Percentiles rank a stretch among this genome's conserved stretches.
phyloP scores from a whole-genome alignment of 768 basidiomycete species.

The Suillus discolor region DNA sequence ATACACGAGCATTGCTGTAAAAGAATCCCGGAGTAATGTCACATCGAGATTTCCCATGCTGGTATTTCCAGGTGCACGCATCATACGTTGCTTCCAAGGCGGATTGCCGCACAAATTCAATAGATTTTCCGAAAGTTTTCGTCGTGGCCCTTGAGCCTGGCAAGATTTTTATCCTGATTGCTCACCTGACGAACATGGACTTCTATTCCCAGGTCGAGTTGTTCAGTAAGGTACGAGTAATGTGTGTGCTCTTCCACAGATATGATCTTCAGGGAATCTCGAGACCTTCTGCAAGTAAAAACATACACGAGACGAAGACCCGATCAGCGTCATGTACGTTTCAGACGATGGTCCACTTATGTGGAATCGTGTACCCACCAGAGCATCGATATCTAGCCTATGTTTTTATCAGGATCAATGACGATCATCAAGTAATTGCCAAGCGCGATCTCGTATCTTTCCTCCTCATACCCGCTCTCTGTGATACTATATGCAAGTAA shows the following conservation, averaged over 20 bases:
- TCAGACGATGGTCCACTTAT: constrained; percentile 23
- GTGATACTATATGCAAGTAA: constrained; percentile 18
- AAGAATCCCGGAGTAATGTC: too few species aligned
- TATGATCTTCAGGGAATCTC: constrained; percentile 44
- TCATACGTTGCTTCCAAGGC: neutral
- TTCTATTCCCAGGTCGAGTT: constrained; percentile 20
- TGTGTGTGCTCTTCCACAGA: constrained; percentile 58
- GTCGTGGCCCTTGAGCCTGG: constrained; percentile 41
- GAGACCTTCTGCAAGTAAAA: constrained; percentile 37
- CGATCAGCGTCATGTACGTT: constrained; percentile 22
- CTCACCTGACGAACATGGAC: constrained; percentile 53
- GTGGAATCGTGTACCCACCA: constrained; percentile 30
- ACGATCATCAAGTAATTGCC: constrained; percentile 42
- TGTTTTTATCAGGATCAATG: constrained; percentile 41
- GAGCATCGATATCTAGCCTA: constrained; percentile 35
- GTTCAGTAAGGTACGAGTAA: constrained; percentile 54
- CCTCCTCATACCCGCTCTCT: constrained; percentile 13
- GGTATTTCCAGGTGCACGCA: neutral
- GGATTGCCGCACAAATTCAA: neutral
- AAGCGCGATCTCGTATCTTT: constrained; percentile 39
- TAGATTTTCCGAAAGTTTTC: constrained; percentile 12
- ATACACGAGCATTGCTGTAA: neutral
- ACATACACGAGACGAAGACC: constrained; percentile 53
- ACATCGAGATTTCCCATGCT: neutral
- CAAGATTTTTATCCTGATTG: constrained; percentile 31